Evolutionary conservation across 1,284 basidiomycete genomes (phyloP).

Genomic region (Malassezia dermatis): DNA sequence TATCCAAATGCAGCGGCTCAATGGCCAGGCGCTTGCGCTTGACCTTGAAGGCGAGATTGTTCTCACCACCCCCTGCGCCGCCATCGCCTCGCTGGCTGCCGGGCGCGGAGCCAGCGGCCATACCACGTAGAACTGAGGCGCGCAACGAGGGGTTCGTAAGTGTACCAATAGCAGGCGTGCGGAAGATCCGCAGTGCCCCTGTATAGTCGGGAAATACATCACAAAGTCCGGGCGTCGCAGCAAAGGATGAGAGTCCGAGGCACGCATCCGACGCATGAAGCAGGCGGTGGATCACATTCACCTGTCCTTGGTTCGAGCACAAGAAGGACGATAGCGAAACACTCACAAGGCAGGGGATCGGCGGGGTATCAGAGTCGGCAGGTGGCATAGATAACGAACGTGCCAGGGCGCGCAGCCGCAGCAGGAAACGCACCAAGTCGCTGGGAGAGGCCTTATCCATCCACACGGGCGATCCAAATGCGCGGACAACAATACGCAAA

Average conservation of each 20-base stretch:
- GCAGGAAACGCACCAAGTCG: constrained; percentile 27
- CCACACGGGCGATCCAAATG: constrained; percentile 31
- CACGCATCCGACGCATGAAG: constrained; percentile 25
- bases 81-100: constrained; percentile 16
- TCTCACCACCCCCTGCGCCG: constrained; percentile 60
- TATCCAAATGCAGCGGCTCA: constrained; percentile 83
- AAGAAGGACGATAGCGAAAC: constrained; percentile 23
- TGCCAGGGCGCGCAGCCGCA: constrained; percentile 24
- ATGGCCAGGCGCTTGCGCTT: constrained; percentile 75
- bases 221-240: constrained; percentile 22
- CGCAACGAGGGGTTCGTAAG: constrained; percentile 29
- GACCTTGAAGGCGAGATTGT: constrained; percentile 89
- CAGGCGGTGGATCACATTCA: constrained; percentile 24
- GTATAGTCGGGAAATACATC: constrained; percentile 27
- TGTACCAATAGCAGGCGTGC: constrained; percentile 31
- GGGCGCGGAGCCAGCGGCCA: constrained; percentile 25
- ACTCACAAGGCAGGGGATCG: constrained; percentile 26
- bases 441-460: background rate
- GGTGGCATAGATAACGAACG: constrained; percentile 25
- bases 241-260: constrained; percentile 29
- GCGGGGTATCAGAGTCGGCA: background rate
- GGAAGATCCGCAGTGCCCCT: constrained; percentile 33
- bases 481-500: constrained; percentile 28
- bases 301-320: background rate
- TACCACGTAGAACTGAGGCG: constrained; percentile 32